phyloP scores from a whole-genome alignment of 2,329 filamentous ascomycete species.

The Fusarium sp. region DNA sequence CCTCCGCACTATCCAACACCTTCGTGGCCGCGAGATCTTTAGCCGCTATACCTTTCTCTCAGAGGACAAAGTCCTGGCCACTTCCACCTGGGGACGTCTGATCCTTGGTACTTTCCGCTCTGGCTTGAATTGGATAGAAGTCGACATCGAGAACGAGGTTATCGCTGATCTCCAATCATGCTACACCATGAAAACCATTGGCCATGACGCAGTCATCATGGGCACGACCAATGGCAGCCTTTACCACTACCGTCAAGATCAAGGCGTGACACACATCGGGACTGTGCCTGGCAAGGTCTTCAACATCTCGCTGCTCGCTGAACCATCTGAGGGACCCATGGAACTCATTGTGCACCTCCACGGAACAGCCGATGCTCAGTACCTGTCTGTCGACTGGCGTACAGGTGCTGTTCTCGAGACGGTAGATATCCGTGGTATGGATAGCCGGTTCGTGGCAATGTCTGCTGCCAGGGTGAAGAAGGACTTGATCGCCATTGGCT shows the following conservation, averaged over 20 bases:
- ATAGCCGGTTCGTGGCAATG: conserved; percentile 59
- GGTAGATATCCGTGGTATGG: conserved; percentile 50
- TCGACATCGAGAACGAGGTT: conserved; percentile 48
- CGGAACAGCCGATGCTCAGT: conserved; percentile 53
- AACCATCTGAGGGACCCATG: conserved; percentile 14
- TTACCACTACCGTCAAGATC: conserved; percentile 52
- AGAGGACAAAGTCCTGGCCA: conserved; percentile 60
- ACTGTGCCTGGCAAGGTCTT: conserved; percentile 58
- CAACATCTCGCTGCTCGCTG: conserved; percentile 56
- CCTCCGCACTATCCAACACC: conserved; percentile 10
- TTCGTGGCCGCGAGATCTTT: conserved; percentile 56
- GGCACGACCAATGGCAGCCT: conserved; percentile 59
- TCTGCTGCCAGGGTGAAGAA: conserved; percentile 53
- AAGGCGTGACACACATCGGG: conserved; percentile 47
- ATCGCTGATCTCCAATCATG: conserved; percentile 55
- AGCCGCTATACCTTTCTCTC: conserved; percentile 70
- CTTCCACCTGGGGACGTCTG: conserved; percentile 67
- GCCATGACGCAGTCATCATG: conserved; percentile 53
- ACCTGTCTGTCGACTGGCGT: conserved; percentile 52
- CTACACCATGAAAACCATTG: conserved; percentile 56
- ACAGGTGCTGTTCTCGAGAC: conserved; percentile 44
- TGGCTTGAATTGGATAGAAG: conserved; percentile 54
- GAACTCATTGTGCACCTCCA: conserved; percentile 58
- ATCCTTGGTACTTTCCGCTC: conserved; percentile 55
- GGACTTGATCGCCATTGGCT: conserved; percentile 60